phyloP scores from a whole-genome alignment of 306 rosid species.

The Phaseolus lunatus region DNA sequence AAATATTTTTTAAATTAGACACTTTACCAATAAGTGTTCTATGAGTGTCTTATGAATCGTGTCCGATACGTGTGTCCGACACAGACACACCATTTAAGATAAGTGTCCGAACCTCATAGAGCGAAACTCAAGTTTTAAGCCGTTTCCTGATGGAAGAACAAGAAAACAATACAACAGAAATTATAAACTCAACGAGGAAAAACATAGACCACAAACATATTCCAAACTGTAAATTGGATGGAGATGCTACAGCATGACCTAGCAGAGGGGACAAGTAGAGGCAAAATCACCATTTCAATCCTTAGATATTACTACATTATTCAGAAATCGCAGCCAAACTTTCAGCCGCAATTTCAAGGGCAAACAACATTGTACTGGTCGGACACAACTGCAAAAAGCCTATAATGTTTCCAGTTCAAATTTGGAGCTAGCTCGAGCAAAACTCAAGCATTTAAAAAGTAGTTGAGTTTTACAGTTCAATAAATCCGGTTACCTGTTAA shows the following conservation, averaged over 20 bases:
- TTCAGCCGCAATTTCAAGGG: constrained; percentile 83
- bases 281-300: neutral
- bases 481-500: neutral
- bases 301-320: constrained; percentile 23
- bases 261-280: constrained; percentile 12
- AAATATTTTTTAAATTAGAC: too few relatives aligned
- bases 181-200: neutral
- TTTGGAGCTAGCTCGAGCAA: neutral
- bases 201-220: constrained; percentile 20
- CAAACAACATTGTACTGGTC: constrained; percentile 62
- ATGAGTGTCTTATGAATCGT: too few relatives aligned
- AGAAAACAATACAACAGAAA: neutral
- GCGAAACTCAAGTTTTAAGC: too few relatives aligned
- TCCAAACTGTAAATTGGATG: constrained; percentile 1
- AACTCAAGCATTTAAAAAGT: neutral
- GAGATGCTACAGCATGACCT: neutral
- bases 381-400: neutral
- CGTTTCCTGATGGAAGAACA: neutral
- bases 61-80: too few relatives aligned
- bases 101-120: too few relatives aligned
- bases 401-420: neutral
- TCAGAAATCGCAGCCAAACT: constrained; percentile 73
- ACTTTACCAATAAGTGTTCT: too few relatives aligned
- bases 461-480: neutral
- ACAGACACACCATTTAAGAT: too few relatives aligned